These are phyloP conservation scores for Aspergillus phoenicis DNA, from an alignment of 2,329 filamentous ascomycete genomes.

Conservation along the genomic window DNA sequence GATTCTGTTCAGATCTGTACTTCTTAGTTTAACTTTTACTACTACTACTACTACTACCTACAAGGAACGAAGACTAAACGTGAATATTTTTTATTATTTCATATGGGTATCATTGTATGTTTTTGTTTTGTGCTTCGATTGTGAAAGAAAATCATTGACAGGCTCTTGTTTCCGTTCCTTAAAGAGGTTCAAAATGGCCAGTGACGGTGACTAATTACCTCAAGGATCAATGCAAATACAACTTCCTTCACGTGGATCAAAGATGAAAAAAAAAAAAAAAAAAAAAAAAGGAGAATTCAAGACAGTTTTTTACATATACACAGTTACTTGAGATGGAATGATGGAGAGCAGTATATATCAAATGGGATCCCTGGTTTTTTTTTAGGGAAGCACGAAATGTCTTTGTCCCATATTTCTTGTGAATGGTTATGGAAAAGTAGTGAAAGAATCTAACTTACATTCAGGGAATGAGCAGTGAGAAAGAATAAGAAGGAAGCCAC, in stretches of 20 bases:
- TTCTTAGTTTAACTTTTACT: no score
- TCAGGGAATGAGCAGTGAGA: slow-evolving; percentile 13
- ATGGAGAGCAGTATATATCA: no score
- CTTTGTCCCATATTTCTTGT: slow-evolving; percentile 9
- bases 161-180: no score
- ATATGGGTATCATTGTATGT: not conserved
- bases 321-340: no score
- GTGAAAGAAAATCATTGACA: no score
- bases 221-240: not conserved
- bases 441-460: slow-evolving; percentile 18
- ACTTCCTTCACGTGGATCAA: not conserved
- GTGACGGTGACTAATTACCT: not conserved
- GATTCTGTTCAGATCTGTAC: no score
- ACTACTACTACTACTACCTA: no score
- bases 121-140: not conserved
- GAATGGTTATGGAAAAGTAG: slow-evolving; percentile 11
- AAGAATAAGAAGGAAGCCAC: slow-evolving; percentile 12
- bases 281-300: no score
- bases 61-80: no score
- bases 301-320: no score
- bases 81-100: no score
- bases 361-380: not conserved
- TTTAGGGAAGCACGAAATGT: not conserved
- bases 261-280: not conserved
- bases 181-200: no score